Evolutionary conservation across 331 rosid genomes (phyloP).

Genomic region (Quercus tomentella): DNA sequence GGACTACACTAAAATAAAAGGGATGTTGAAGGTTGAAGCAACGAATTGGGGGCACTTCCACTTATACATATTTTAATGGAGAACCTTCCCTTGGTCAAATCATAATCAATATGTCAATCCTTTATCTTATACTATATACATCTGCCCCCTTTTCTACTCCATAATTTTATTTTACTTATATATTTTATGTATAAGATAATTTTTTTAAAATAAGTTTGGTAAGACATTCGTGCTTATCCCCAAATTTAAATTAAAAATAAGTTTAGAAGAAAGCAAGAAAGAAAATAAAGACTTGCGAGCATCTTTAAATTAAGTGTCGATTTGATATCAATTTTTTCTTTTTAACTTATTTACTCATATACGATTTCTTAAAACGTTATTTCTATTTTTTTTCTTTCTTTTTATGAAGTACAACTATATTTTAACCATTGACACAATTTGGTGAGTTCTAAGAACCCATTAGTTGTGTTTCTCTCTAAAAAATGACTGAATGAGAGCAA

Average conservation of each 20-base stretch:
- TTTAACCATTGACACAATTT: too few relatives aligned
- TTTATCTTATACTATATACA: neutral
- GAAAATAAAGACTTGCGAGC: too few relatives aligned
- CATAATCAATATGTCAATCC: slow-evolving; percentile 38
- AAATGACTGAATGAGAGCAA: too few relatives aligned
- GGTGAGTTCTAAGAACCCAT: too few relatives aligned
- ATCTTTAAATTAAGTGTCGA: too few relatives aligned
- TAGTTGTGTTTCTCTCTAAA: too few relatives aligned
- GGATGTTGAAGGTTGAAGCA: slow-evolving; percentile 21
- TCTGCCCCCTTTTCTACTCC: slow-evolving; percentile 1
- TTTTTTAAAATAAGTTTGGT: neutral
- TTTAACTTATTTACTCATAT: too few relatives aligned
- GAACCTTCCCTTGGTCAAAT: slow-evolving; percentile 38
- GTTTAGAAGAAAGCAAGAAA: too few relatives aligned
- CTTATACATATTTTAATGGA: slow-evolving; percentile 25
- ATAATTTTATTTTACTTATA: neutral
- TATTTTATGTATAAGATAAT: neutral
- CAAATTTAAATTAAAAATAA: neutral
- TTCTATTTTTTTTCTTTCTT: too few relatives aligned
- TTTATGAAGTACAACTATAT: too few relatives aligned
- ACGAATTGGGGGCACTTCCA: slow-evolving; percentile 41
- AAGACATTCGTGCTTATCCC: neutral
- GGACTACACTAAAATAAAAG: slow-evolving; percentile 34
- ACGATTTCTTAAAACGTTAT: too few relatives aligned
- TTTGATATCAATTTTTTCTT: too few relatives aligned